phyloP scores from a whole-genome alignment of 345 rosid species.

The Euclidium syriacum region DNA sequence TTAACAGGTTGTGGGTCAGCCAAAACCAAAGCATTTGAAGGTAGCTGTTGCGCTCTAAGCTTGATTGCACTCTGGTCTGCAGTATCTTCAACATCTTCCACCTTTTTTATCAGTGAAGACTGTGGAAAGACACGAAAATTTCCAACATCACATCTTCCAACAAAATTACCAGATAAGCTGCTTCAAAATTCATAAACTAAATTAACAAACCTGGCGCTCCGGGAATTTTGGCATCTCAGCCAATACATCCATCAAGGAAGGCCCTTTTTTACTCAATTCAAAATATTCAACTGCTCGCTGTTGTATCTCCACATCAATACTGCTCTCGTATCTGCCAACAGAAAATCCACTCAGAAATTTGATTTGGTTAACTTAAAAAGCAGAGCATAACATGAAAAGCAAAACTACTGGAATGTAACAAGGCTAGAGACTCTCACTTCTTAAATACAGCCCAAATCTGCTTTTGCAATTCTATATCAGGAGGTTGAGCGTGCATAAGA shows the following conservation, averaged over 20 bases:
- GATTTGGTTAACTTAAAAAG: neutral
- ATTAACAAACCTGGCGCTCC: slow-evolving; percentile 78
- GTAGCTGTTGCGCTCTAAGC: slow-evolving; percentile 89
- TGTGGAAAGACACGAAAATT: slow-evolving; percentile 17
- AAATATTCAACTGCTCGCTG: slow-evolving; percentile 86
- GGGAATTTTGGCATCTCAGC: slow-evolving; percentile 99
- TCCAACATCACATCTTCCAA: neutral
- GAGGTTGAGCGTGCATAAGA: slow-evolving; percentile 88
- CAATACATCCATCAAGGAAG: slow-evolving; percentile 72
- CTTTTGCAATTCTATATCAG: slow-evolving; percentile 70
- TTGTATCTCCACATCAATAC: slow-evolving; percentile 88
- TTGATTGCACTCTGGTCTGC: slow-evolving; percentile 99
- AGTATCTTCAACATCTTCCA: slow-evolving; percentile 84
- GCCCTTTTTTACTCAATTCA: slow-evolving; percentile 90
- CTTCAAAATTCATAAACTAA: slow-evolving; percentile 8
- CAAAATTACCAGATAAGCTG: slow-evolving; percentile 4
- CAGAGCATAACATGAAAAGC: neutral
- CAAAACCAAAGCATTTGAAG: slow-evolving; percentile 88
- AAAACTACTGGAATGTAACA: neutral
- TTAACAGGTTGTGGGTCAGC: slow-evolving; percentile 62
- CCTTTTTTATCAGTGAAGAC: slow-evolving; percentile 89
- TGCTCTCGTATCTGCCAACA: slow-evolving; percentile 65
- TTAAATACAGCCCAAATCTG: slow-evolving; percentile 72
- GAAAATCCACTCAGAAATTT: slow-evolving; percentile 1
- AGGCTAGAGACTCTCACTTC: slow-evolving; percentile 47